Conservation (phyloP, 2,329 filamentous ascomycete genomes). For the Alternaria dauci region DNA sequence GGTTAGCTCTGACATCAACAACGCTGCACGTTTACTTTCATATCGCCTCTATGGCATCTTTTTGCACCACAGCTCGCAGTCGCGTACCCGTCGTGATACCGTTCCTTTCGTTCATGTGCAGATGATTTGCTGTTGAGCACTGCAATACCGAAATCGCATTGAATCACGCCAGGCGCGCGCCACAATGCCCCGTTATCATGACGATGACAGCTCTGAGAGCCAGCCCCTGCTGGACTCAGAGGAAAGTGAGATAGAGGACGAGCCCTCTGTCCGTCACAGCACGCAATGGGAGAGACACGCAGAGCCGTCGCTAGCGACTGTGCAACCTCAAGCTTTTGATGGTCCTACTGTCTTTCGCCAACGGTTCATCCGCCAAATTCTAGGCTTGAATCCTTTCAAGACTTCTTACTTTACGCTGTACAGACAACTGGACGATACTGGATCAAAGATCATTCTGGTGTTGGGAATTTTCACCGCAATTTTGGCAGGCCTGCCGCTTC, state of each 20-base stretch:
- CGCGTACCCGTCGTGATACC: background rate
- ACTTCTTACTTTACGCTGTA: slow-evolving; percentile 61
- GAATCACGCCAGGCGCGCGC: slow-evolving; percentile 11
- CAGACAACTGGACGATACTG: slow-evolving; percentile 53
- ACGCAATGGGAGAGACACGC: slow-evolving; percentile 45
- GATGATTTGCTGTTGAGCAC: slow-evolving; percentile 10
- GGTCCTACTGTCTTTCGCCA: slow-evolving; percentile 42
- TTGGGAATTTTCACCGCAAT: slow-evolving; percentile 56
- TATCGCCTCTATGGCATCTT: slow-evolving; percentile 21
- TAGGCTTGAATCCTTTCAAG: slow-evolving; percentile 56
- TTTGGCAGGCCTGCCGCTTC: slow-evolving; percentile 65
- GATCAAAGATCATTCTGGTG: slow-evolving; percentile 49
- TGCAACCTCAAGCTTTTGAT: slow-evolving; percentile 45
- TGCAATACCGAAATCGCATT: slow-evolving; percentile 8
- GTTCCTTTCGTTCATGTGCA: background rate
- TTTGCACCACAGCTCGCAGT: slow-evolving; percentile 8
- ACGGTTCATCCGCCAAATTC: slow-evolving; percentile 49
- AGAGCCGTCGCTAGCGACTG: slow-evolving; percentile 47
- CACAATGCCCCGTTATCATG: slow-evolving; percentile 14
- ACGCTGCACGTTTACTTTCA: slow-evolving; percentile 13
- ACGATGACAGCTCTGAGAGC: slow-evolving; percentile 28
- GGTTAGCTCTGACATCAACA: slow-evolving; percentile 8
- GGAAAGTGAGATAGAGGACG: slow-evolving; percentile 24
- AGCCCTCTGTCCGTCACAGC: slow-evolving; percentile 28
- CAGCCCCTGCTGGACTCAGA: slow-evolving; percentile 34